Evolutionary conservation across 768 basidiomycete genomes (phyloP), one percentile per base, ranked within the genome.

Genomic region (Pulveroboletus sp.): DNA sequence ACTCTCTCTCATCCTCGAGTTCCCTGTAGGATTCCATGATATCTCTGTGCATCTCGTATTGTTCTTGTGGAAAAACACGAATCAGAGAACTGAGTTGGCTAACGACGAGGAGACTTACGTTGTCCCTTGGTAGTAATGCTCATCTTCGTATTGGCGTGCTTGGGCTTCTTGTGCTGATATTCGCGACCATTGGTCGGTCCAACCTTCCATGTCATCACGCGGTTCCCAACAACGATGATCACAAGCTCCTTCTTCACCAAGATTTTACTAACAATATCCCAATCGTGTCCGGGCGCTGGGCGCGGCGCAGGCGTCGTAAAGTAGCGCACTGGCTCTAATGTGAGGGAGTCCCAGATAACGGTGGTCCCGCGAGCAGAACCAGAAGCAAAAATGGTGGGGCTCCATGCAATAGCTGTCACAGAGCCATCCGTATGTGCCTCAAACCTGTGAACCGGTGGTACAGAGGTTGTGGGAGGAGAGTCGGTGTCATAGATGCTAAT

Each of bases 161-260:
- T 63, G 8, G 66, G 66, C 61, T 71, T 78, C 60, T 66, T 69
- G 35, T 18, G 55, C 6, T 64, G 51, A 48, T 70, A 59, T 11
- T 53, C 60, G 15, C 57, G 54, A 44, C 59, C 65, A 0, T 65
- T 59, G 10, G 74, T 69, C 2, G 70, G 71, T 4, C 80, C 84
- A 6, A 82, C 80, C 56, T 76, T 79, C 85, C 87, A 92, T 1
- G 83, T 75, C 63, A 86, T 69, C 3, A 88, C 79, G 37, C 76
- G 69, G 51, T 77, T 79, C 8, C 82, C 87, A 4, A 84, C 76
- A 30, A 72, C 72, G 10, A 79, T 81, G 39, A 89, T 61, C 21
- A 92, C 50, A 10, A 80, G 70, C 32, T 78, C 77, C 4, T 74
- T 63, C 38, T 75, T 74, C 7, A 91, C 57, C 10, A 82, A 49